Conservation (phyloP, 1,284 basidiomycete genomes). For the Pseudozyma hubeiensis region DNA sequence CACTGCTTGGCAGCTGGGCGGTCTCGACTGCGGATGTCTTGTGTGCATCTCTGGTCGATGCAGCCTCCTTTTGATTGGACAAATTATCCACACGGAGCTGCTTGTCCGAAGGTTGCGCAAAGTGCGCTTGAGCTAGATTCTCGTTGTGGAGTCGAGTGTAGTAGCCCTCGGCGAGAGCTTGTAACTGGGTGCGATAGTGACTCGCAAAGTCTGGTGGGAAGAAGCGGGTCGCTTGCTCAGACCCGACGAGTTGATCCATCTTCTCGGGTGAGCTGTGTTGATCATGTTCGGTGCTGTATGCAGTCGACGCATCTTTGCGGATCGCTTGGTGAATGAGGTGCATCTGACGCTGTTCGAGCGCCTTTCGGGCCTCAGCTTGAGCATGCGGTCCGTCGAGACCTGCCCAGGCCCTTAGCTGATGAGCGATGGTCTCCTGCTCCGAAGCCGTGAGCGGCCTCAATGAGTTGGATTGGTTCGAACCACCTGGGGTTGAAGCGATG, state of each 20-base stretch:
- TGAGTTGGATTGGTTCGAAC: slow-evolving; percentile 22
- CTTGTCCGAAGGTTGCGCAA: slow-evolving; percentile 21
- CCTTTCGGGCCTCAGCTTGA: slow-evolving; percentile 53
- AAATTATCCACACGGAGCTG: slow-evolving; percentile 4
- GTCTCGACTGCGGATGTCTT: background rate
- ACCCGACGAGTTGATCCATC: slow-evolving; percentile 11
- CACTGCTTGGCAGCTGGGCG: background rate
- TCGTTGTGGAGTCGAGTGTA: slow-evolving; percentile 58
- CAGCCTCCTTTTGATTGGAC: background rate
- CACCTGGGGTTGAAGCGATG: slow-evolving; percentile 37
- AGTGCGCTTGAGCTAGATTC: slow-evolving; percentile 40
- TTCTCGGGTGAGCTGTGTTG: slow-evolving; percentile 1
- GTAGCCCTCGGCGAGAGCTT: slow-evolving; percentile 61
- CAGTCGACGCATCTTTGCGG: slow-evolving; percentile 10
- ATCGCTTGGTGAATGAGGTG: slow-evolving; percentile 45
- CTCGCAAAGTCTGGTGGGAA: slow-evolving; percentile 66
- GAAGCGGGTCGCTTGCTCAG: slow-evolving; percentile 36
- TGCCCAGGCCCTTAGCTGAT: slow-evolving; percentile 59
- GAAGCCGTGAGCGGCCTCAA: slow-evolving; percentile 45
- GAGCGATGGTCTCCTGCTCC: slow-evolving; percentile 52
- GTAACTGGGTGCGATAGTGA: slow-evolving; percentile 61
- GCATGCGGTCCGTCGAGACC: slow-evolving; percentile 62
- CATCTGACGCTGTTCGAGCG: slow-evolving; percentile 51
- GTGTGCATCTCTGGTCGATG: background rate
- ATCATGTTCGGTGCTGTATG: slow-evolving; percentile 3